These are phyloP conservation scores for Suillus hirtellus DNA, from an alignment of 768 basidiomycete genomes.

Conservation along the genomic window DNA sequence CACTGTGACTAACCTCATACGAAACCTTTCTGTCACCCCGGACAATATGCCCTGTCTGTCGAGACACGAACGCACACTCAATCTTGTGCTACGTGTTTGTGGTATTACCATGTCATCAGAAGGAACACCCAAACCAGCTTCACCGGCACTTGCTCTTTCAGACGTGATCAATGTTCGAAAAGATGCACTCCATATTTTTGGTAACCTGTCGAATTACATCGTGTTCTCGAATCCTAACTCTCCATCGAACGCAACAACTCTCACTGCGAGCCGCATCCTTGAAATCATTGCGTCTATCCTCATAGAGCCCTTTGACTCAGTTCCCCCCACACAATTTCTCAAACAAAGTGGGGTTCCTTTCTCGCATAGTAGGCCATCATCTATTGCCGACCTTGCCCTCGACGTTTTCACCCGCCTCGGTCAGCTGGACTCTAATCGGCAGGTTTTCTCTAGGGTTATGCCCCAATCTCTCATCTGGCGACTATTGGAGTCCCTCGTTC, in stretches of 20 bases:
- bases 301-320: conserved; percentile 64
- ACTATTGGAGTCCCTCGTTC: conserved; percentile 71
- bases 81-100: conserved; percentile 71
- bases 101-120: conserved; percentile 40
- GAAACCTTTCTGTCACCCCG: conserved; percentile 75
- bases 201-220: conserved; percentile 56
- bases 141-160: conserved; percentile 61
- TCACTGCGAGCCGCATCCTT: conserved; percentile 59
- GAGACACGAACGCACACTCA: conserved; percentile 61
- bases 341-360: conserved; percentile 50
- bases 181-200: conserved; percentile 71
- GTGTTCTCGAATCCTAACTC: conserved; percentile 44
- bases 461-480: conserved; percentile 56
- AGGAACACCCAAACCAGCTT: conserved; percentile 42
- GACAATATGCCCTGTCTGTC: conserved; percentile 74
- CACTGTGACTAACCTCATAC: conserved; percentile 74
- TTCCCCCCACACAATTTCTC: conserved; percentile 61
- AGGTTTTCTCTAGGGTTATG: conserved; percentile 62
- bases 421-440: conserved; percentile 77
- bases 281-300: conserved; percentile 75
- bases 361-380: conserved; percentile 51
- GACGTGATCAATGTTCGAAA: conserved; percentile 76
- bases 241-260: conserved; percentile 42
- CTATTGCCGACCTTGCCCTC: conserved; percentile 72
- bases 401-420: conserved; percentile 82